These are phyloP conservation scores for Phylloporus sp. DNA, from an alignment of 768 basidiomycete genomes.

Conservation along the genomic window DNA sequence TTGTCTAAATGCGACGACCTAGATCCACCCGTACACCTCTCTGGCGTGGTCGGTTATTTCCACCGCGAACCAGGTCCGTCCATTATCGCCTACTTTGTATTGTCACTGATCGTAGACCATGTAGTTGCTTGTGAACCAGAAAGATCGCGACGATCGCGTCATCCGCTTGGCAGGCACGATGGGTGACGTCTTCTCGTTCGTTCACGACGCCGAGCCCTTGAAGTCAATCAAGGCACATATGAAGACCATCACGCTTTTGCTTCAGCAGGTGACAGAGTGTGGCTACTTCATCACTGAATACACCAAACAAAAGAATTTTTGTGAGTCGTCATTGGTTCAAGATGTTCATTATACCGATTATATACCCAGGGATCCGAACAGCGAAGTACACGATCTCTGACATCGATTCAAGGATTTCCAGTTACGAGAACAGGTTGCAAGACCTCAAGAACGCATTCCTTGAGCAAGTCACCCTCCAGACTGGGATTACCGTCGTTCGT, in stretches of 20 bases:
- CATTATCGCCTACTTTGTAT: too few relatives aligned
- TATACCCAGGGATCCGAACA: too few relatives aligned
- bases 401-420: not conserved
- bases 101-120: too few relatives aligned
- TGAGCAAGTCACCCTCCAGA: not conserved
- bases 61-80: too few relatives aligned
- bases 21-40: not conserved
- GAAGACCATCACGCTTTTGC: too few relatives aligned
- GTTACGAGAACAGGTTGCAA: not conserved
- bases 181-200: too few relatives aligned
- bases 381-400: not conserved
- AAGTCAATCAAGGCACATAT: too few relatives aligned
- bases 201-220: too few relatives aligned
- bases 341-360: too few relatives aligned
- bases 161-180: too few relatives aligned
- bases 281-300: conserved; percentile 5
- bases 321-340: not conserved
- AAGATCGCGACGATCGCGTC: not conserved
- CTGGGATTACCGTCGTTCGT: not conserved
- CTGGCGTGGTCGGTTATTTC: too few relatives aligned
- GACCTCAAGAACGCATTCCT: not conserved
- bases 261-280: conserved; percentile 8
- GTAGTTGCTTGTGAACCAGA: not conserved
- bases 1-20: not conserved
- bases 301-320: not conserved